Evolutionary conservation across 371 early-diverging fungal genomes (phyloP).

Genomic region (Lichtheimia ornata): DNA sequence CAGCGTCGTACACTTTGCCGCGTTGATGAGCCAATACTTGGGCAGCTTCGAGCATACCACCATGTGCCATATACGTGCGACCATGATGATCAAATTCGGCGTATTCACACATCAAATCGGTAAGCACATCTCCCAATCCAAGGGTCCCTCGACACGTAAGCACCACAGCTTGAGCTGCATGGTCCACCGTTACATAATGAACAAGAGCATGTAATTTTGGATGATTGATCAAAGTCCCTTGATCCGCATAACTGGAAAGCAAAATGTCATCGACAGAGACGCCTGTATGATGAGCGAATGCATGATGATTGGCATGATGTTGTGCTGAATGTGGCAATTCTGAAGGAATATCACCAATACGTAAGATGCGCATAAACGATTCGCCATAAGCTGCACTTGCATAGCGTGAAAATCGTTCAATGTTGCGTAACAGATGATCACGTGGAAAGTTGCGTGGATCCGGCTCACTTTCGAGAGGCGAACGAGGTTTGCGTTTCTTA

Average conservation of each 20-base stretch:
- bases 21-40: constrained; percentile 60
- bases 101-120: constrained; percentile 86
- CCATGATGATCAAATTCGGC: constrained; percentile 42
- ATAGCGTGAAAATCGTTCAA: constrained; percentile 75
- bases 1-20: constrained; percentile 68
- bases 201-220: constrained; percentile 76
- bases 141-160: constrained; percentile 91
- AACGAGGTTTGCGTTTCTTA: constrained; percentile 5
- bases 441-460: constrained; percentile 52
- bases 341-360: constrained; percentile 65
- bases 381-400: constrained; percentile 83
- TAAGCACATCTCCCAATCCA: constrained; percentile 83
- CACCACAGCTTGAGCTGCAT: constrained; percentile 72
- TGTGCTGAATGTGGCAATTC: constrained; percentile 40
- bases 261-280: constrained; percentile 68
- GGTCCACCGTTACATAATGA: constrained; percentile 86
- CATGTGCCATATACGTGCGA: constrained; percentile 59
- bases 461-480: constrained; percentile 23
- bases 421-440: constrained; percentile 65
- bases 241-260: constrained; percentile 63
- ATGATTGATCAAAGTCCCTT: constrained; percentile 28
- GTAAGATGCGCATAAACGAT: constrained; percentile 83
- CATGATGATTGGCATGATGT: constrained; percentile 69
- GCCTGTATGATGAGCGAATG: constrained; percentile 71
- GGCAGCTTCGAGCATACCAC: constrained; percentile 81